Conservation (phyloP, 2,329 filamentous ascomycete genomes). For the Aspergillus costaricaensis region DNA sequence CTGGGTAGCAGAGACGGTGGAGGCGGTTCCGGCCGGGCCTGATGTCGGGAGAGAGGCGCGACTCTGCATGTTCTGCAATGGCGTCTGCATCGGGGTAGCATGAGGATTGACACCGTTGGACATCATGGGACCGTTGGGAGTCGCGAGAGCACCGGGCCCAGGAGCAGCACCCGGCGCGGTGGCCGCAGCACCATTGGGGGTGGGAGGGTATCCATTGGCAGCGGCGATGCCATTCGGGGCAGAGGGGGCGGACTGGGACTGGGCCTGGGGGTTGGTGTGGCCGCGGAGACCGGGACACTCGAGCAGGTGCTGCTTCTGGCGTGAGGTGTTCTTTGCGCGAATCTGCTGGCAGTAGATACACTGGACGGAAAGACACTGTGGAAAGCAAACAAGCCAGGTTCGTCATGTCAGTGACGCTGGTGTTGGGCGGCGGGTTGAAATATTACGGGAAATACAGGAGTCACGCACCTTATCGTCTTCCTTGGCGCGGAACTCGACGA, state of each 20-base stretch:
- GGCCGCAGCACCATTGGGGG: slow-evolving; percentile 41
- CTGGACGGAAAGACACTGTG: slow-evolving; percentile 54
- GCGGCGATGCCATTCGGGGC: slow-evolving; percentile 44
- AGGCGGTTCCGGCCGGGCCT: slow-evolving; percentile 34
- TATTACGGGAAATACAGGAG: slow-evolving; percentile 45
- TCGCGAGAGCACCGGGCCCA: slow-evolving; percentile 41
- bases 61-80: slow-evolving; percentile 42
- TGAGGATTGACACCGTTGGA: slow-evolving; percentile 47
- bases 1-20: slow-evolving; percentile 33
- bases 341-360: slow-evolving; percentile 57
- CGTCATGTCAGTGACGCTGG: slow-evolving; percentile 38
- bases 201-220: slow-evolving; percentile 47
- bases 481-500: slow-evolving; percentile 57
- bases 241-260: slow-evolving; percentile 39
- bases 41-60: slow-evolving; percentile 44
- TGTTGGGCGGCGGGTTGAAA: slow-evolving; percentile 24
- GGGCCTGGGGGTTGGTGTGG: slow-evolving; percentile 47
- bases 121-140: slow-evolving; percentile 47
- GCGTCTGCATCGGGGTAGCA: slow-evolving; percentile 46
- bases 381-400: slow-evolving; percentile 21
- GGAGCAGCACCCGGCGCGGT: slow-evolving; percentile 35
- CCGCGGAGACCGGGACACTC: slow-evolving; percentile 53
- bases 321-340: slow-evolving; percentile 55
- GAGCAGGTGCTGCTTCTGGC: slow-evolving; percentile 54
- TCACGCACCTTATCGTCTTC: slow-evolving; percentile 53